Conservation (phyloP, 2,329 filamentous ascomycete species). For the Coccinonectria pachysandricola region DNA sequence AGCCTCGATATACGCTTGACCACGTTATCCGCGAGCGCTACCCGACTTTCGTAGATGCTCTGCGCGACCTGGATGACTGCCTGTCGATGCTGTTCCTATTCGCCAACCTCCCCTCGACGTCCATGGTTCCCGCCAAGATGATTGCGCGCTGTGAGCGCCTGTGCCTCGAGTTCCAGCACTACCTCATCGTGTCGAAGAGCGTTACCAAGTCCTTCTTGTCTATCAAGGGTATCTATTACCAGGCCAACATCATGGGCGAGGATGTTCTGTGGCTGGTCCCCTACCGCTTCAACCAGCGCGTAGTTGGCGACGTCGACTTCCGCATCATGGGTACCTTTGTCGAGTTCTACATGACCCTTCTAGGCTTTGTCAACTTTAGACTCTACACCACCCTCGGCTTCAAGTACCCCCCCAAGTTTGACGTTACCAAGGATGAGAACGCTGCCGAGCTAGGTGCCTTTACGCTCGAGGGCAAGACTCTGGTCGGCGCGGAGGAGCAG, state of each 20-base stretch:
- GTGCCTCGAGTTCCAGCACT: constrained; percentile 94
- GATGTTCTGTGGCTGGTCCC: constrained; percentile 95
- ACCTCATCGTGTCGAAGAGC: constrained; percentile 84
- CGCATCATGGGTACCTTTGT: constrained; percentile 99
- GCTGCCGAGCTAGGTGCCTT: constrained; percentile 87
- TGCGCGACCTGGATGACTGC: constrained; percentile 92
- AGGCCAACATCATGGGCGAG: constrained; percentile 93
- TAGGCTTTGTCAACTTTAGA: constrained; percentile 93
- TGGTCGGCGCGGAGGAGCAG: constrained; percentile 43
- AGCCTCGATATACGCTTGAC: constrained; percentile 82
- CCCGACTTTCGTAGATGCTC: constrained; percentile 87
- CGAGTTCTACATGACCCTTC: constrained; percentile 94
- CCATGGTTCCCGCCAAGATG: constrained; percentile 86
- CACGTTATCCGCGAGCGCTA: constrained; percentile 98
- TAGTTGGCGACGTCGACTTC: constrained; percentile 92
- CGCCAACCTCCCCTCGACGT: constrained; percentile 85
- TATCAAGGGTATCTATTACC: constrained; percentile 99
- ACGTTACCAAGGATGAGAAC: constrained; percentile 74
- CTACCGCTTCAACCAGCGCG: constrained; percentile 93
- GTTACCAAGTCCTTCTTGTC: constrained; percentile 93
- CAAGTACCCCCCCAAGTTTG: constrained; percentile 93
- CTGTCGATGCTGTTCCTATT: constrained; percentile 96
- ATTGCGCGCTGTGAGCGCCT: constrained; percentile 90
- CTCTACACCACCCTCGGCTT: constrained; percentile 85
- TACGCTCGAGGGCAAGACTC: constrained; percentile 67